phyloP scores from a whole-genome alignment of 305 asterid species.

The Lippia alba region DNA sequence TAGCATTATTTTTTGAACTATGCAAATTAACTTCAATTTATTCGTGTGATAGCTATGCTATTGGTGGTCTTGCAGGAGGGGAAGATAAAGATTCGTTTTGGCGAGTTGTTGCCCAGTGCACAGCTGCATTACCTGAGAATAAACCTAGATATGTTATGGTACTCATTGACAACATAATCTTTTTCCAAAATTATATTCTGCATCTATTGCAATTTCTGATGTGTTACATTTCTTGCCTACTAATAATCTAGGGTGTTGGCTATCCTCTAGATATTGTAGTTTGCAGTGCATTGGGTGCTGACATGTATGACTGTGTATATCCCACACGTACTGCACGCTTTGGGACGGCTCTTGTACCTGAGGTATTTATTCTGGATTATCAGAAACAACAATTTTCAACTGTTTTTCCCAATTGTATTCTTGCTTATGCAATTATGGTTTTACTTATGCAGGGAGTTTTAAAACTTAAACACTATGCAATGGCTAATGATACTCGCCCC shows the following conservation, averaged over 20 bases:
- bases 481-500: constrained; percentile 87
- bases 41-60: constrained; percentile 87
- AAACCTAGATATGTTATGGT: constrained; percentile 99
- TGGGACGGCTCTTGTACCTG: constrained; percentile 97
- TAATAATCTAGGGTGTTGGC: constrained; percentile 84
- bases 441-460: constrained; percentile 77
- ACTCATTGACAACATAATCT: not conserved
- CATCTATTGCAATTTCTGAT: constrained; percentile 36
- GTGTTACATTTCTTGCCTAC: constrained; percentile 27
- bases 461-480: constrained; percentile 80
- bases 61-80: constrained; percentile 99
- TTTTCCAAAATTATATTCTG: constrained; percentile 6
- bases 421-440: constrained; percentile 4
- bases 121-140: constrained; percentile 95
- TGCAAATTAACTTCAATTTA: constrained; percentile 46
- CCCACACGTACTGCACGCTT: constrained; percentile 99
- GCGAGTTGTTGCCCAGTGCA: constrained; percentile 99
- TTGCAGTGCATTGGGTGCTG: constrained; percentile 99
- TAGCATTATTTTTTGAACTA: constrained; percentile 26
- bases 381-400: not conserved
- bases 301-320: constrained; percentile 98
- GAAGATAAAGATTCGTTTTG: constrained; percentile 99
- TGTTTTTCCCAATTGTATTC: not conserved
- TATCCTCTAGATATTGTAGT: constrained; percentile 97
- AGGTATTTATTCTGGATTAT: constrained; percentile 52